These are phyloP conservation scores for Fraxinus angustifolia DNA, from an alignment of 305 asterid species.

Conservation along the genomic window DNA sequence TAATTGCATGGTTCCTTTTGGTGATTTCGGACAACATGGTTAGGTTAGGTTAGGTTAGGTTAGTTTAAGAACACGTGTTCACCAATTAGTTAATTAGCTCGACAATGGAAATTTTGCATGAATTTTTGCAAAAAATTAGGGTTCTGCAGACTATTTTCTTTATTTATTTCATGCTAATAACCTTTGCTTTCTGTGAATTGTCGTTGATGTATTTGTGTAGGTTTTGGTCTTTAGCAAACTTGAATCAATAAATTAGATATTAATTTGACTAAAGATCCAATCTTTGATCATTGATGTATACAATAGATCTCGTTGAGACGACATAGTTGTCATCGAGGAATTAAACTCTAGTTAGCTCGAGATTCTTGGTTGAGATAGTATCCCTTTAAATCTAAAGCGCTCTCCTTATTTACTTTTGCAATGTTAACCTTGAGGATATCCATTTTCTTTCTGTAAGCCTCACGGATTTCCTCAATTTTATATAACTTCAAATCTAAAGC, in stretches of 20 bases:
- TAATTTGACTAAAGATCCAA: neutral
- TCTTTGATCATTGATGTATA: neutral
- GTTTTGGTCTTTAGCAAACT: neutral
- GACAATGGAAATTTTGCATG: neutral
- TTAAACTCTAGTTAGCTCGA: neutral
- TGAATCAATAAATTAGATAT: neutral
- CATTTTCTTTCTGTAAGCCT: too few relatives aligned
- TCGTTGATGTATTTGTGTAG: neutral
- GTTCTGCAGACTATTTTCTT: neutral
- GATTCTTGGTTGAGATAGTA: neutral
- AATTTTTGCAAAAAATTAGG: neutral
- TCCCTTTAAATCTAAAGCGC: too few relatives aligned
- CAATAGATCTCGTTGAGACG: neutral
- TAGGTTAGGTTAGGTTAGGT: neutral
- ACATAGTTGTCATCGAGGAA: neutral
- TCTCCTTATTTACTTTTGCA: too few relatives aligned
- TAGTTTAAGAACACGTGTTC: neutral
- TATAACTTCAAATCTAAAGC: too few relatives aligned
- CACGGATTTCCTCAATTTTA: too few relatives aligned
- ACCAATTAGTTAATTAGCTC: neutral
- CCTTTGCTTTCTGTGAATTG: neutral
- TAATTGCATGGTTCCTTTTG: neutral
- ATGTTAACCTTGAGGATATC: too few relatives aligned
- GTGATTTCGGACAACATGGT: neutral
- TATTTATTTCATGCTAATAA: neutral